Percentiles rank a stretch among this genome's conserved stretches.
phyloP scores from a whole-genome alignment of 306 rosid species.

The Quercus robur region DNA sequence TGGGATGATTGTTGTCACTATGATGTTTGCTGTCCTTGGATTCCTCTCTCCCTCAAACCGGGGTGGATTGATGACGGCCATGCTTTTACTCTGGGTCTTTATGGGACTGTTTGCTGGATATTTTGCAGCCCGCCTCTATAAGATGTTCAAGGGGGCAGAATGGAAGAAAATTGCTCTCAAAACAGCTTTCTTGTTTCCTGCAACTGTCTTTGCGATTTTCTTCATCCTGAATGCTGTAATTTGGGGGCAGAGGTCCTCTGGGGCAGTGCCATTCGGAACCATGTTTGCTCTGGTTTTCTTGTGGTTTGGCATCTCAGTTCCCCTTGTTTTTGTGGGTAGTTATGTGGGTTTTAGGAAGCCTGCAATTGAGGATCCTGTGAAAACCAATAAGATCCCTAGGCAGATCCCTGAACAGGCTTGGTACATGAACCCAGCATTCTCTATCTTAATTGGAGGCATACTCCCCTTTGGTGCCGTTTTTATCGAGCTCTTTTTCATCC shows the following conservation, averaged over 20 bases:
- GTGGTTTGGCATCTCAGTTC: slow-evolving; percentile 98
- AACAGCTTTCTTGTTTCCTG: slow-evolving; percentile 82
- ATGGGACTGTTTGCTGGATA: slow-evolving; percentile 88
- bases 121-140: slow-evolving; percentile 59
- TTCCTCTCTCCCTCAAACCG: slow-evolving; percentile 88
- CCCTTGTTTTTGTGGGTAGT: slow-evolving; percentile 71
- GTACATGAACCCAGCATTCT: slow-evolving; percentile 74
- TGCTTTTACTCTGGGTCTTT: slow-evolving; percentile 88
- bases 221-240: slow-evolving; percentile 82
- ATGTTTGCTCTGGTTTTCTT: slow-evolving; percentile 89
- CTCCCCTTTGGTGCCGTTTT: slow-evolving; percentile 95
- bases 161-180: slow-evolving; percentile 73
- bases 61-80: slow-evolving; percentile 89
- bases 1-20: slow-evolving; percentile 85
- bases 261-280: slow-evolving; percentile 97
- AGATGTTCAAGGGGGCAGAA: slow-evolving; percentile 74
- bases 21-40: slow-evolving; percentile 86
- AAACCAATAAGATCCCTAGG: slow-evolving; percentile 79
- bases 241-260: slow-evolving; percentile 88
- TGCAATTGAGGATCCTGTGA: slow-evolving; percentile 66
- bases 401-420: slow-evolving; percentile 91
- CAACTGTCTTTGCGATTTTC: slow-evolving; percentile 56
- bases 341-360: slow-evolving; percentile 69
- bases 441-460: slow-evolving; percentile 75
- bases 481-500: slow-evolving; percentile 93